These are phyloP conservation scores for Boletus subparvulus DNA, from an alignment of 768 basidiomycete genomes.

Conservation along the genomic window DNA sequence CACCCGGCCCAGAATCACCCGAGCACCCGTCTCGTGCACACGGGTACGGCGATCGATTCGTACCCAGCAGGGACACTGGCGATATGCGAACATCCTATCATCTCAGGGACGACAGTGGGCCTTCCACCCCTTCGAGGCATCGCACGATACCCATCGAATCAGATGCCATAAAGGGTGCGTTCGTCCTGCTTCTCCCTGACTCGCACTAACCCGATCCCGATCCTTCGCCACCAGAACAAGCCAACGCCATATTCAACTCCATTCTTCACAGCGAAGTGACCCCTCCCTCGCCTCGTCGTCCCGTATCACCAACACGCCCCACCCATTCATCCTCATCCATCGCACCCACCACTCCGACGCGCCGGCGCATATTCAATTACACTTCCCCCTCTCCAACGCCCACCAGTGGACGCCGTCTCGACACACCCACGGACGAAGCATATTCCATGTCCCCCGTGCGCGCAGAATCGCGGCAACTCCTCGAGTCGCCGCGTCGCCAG, in stretches of 20 bases:
- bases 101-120: constrained; percentile 54
- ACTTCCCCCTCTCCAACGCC: constrained; percentile 62
- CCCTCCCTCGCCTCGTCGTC: constrained; percentile 60
- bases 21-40: constrained; percentile 32
- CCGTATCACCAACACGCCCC: constrained; percentile 61
- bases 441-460: constrained; percentile 92
- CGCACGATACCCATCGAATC: constrained; percentile 67
- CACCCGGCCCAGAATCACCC: constrained; percentile 44
- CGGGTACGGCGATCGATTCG: constrained; percentile 59
- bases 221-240: constrained; percentile 57
- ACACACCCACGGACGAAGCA: constrained; percentile 82
- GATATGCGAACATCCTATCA: constrained; percentile 65
- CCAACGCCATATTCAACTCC: constrained; percentile 76
- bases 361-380: constrained; percentile 67
- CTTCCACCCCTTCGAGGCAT: constrained; percentile 58
- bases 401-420: constrained; percentile 50
- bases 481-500: constrained; percentile 80
- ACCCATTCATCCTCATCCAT: constrained; percentile 35
- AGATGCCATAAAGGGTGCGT: constrained; percentile 72
- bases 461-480: constrained; percentile 73
- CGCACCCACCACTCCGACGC: constrained; percentile 45
- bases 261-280: constrained; percentile 79
- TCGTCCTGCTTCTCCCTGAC: not conserved
- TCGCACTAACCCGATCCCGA: too few species aligned
- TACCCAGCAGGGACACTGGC: constrained; percentile 57